These are phyloP conservation scores for Sarocladium brachiariae DNA, from an alignment of 2,329 filamentous ascomycete species.

Conservation along the genomic window DNA sequence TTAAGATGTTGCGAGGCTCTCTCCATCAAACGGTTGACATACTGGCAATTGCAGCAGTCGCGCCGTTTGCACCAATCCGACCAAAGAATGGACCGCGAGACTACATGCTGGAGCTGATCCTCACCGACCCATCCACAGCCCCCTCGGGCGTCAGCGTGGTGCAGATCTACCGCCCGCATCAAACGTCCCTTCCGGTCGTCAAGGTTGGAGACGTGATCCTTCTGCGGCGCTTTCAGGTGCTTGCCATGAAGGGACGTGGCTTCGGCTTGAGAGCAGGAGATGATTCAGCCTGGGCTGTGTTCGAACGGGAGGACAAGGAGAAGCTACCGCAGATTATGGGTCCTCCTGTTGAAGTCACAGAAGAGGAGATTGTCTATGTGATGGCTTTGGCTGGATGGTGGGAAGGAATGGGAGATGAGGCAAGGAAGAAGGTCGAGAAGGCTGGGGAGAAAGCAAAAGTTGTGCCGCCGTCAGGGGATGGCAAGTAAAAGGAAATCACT, in stretches of 20 bases:
- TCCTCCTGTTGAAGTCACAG: conserved; percentile 50
- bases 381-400: conserved; percentile 43
- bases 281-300: conserved; percentile 55
- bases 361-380: conserved; percentile 43
- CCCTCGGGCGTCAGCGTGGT: conserved; percentile 45
- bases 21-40: conserved; percentile 45
- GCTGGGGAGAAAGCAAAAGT: conserved; percentile 31
- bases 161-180: conserved; percentile 52
- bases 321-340: conserved; percentile 48
- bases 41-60: conserved; percentile 46
- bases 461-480: conserved; percentile 12
- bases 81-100: conserved; percentile 52
- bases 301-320: conserved; percentile 36
- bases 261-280: conserved; percentile 51
- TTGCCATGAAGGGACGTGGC: conserved; percentile 45
- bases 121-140: conserved; percentile 49
- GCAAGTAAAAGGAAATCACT: conserved; percentile 17
- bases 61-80: conserved; percentile 43
- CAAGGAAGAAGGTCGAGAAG: conserved; percentile 40
- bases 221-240: conserved; percentile 48
- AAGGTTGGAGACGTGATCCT: conserved; percentile 51
- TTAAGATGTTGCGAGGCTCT: conserved; percentile 45
- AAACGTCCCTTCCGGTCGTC: conserved; percentile 47
- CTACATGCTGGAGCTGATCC: conserved; percentile 50
- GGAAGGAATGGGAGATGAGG: conserved; percentile 37